These are phyloP conservation scores for Limonium bicolor DNA, from an alignment of 148 eudicot species.

Conservation along the genomic window DNA sequence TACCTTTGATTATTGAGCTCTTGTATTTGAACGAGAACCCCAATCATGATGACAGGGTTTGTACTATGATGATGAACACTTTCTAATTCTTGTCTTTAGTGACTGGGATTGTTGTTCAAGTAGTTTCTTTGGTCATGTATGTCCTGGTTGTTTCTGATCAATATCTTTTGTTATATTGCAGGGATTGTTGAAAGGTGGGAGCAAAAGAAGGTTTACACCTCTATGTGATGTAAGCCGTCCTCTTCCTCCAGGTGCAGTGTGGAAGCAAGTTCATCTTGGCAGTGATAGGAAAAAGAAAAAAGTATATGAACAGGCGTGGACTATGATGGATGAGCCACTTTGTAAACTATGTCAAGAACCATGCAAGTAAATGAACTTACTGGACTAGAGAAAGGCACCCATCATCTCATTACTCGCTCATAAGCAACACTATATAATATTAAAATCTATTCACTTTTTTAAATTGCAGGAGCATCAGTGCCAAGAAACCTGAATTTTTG, in stretches of 20 bases:
- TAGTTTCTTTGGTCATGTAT: neutral
- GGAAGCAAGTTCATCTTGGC: conserved; percentile 46
- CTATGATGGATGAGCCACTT: conserved; percentile 55
- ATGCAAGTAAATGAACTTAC: conserved; percentile 73
- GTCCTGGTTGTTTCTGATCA: no score
- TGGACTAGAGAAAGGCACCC: no score
- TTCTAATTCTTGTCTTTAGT: neutral
- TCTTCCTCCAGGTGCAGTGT: conserved; percentile 46
- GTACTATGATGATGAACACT: conserved; percentile 3
- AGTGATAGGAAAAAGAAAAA: conserved; percentile 36
- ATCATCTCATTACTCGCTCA: no score
- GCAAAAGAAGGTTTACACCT: conserved; percentile 68
- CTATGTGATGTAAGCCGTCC: conserved; percentile 45
- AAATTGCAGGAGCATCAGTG: conserved; percentile 39
- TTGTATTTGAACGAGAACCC: conserved; percentile 52
- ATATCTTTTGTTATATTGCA: conserved; percentile 18
- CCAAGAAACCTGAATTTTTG: conserved; percentile 62
- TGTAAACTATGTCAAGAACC: conserved; percentile 88
- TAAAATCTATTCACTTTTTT: neutral
- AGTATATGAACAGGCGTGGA: conserved; percentile 58
- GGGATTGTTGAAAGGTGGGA: conserved; percentile 82
- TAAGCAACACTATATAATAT: neutral
- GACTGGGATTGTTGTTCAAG: neutral
- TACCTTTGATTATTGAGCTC: conserved; percentile 70
- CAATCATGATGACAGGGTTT: conserved; percentile 65